phyloP scores from a whole-genome alignment of 1,284 basidiomycete species.

The Afroboletus lepidellus region DNA sequence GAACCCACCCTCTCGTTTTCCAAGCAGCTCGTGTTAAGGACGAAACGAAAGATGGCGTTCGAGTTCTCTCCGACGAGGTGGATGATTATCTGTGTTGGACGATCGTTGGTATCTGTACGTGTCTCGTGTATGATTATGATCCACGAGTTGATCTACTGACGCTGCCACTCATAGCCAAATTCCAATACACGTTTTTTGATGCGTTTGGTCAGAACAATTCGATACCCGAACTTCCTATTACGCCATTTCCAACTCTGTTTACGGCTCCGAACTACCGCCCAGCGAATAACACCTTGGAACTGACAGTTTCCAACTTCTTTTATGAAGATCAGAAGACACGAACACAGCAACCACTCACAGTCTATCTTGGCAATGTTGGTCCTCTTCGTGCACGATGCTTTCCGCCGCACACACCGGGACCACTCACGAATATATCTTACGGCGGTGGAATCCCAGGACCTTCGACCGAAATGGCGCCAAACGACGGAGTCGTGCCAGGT shows the following conservation, averaged over 20 bases:
- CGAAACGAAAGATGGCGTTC: constrained; percentile 70
- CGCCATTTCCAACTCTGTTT: constrained; percentile 86
- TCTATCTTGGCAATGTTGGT: constrained; percentile 88
- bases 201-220: constrained; percentile 76
- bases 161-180: constrained; percentile 60
- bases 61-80: constrained; percentile 76
- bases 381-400: constrained; percentile 74
- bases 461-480: constrained; percentile 31
- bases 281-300: constrained; percentile 69
- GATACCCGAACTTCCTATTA: constrained; percentile 77
- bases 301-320: constrained; percentile 84
- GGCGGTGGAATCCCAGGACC: constrained; percentile 40
- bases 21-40: constrained; percentile 71
- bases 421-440: constrained; percentile 59
- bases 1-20: constrained; percentile 77
- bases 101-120: constrained; percentile 91
- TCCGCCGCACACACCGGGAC: constrained; percentile 64
- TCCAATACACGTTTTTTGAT: constrained; percentile 93
- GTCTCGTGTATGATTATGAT: constrained; percentile 5
- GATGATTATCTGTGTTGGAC: constrained; percentile 96
- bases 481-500: constrained; percentile 32
- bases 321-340: constrained; percentile 68
- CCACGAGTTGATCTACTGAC: constrained; percentile 19
- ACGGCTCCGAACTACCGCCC: constrained; percentile 76
- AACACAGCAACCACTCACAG: constrained; percentile 69